Percentiles rank a stretch among this genome's conserved stretches.
These are phyloP conservation scores for Argentina anserina DNA, from an alignment of 306 rosid genomes.

Conservation along the genomic window DNA sequence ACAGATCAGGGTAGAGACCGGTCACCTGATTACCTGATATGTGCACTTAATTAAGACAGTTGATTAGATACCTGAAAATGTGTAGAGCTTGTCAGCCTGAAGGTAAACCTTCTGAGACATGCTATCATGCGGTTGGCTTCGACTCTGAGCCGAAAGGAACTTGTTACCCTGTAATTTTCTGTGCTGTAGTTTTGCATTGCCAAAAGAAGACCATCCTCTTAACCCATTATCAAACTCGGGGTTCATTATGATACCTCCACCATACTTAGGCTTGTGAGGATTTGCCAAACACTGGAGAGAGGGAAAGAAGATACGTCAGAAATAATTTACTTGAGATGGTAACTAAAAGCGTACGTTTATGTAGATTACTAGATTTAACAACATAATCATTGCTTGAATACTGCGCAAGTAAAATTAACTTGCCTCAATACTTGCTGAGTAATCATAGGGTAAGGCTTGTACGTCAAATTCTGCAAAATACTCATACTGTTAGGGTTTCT, in stretches of 20 bases:
- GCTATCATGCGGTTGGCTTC: conserved; percentile 41
- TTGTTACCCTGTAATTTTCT: conserved; percentile 48
- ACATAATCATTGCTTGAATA: background rate
- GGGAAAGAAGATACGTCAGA: background rate
- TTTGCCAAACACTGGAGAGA: conserved; percentile 46
- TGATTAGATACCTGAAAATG: conserved; percentile 52
- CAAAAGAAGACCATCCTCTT: conserved; percentile 58
- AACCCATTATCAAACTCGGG: conserved; percentile 59
- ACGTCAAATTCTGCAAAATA: conserved; percentile 42
- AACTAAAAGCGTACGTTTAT: background rate
- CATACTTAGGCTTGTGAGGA: conserved; percentile 57
- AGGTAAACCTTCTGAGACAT: conserved; percentile 51
- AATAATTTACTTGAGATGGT: background rate
- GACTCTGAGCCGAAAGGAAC: conserved; percentile 54
- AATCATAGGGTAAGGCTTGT: conserved; percentile 52
- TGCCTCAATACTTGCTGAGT: conserved; percentile 46
- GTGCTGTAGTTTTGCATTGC: conserved; percentile 39
- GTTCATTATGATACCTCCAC: conserved; percentile 71
- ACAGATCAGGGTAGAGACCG: no score
- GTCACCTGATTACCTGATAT: no score
- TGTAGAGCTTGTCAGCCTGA: conserved; percentile 35
- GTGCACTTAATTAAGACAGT: background rate
- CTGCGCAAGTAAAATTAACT: background rate
- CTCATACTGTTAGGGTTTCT: background rate
- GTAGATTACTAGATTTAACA: background rate